phyloP scores from a whole-genome alignment of 2,329 filamentous ascomycete species.

The Aureobasidium musti region DNA sequence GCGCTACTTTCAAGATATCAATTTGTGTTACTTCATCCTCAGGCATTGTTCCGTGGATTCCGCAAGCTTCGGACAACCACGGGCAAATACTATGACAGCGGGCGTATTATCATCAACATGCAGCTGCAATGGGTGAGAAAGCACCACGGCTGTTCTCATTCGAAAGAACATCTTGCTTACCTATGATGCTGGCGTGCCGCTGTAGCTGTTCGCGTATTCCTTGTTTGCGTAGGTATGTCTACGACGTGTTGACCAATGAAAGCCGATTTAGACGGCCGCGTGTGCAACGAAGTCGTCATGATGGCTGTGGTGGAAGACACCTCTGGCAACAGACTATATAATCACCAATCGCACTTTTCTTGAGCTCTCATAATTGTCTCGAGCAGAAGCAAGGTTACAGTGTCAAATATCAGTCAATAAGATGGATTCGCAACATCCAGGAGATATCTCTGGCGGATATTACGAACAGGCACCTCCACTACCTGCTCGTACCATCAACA shows the following conservation, averaged over 20 bases:
- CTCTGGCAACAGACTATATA: not conserved
- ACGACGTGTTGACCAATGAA: not conserved
- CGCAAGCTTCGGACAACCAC: not conserved
- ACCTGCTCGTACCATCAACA: not conserved
- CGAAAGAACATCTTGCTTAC: not conserved
- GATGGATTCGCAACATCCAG: not conserved
- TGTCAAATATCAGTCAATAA: not conserved
- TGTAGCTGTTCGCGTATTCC: not conserved
- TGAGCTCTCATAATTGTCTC: not conserved
- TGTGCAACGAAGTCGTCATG: slow-evolving; percentile 16
- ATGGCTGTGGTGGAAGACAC: not conserved
- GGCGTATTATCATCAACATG: not conserved
- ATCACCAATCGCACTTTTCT: not conserved
- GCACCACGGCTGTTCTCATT: not conserved
- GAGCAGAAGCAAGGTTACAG: not conserved
- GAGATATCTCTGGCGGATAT: not conserved
- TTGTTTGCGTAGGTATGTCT: not conserved
- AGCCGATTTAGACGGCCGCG: not conserved
- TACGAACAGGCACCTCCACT: slow-evolving; percentile 14
- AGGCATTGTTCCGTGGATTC: not conserved
- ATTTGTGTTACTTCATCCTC: not conserved
- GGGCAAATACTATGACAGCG: not conserved
- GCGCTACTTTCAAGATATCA: not conserved
- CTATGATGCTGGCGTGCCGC: not conserved
- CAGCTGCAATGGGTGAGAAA: not conserved